Evolutionary conservation across 2,329 filamentous ascomycete species (phyloP).

Genomic region (Penicillium sp.): DNA sequence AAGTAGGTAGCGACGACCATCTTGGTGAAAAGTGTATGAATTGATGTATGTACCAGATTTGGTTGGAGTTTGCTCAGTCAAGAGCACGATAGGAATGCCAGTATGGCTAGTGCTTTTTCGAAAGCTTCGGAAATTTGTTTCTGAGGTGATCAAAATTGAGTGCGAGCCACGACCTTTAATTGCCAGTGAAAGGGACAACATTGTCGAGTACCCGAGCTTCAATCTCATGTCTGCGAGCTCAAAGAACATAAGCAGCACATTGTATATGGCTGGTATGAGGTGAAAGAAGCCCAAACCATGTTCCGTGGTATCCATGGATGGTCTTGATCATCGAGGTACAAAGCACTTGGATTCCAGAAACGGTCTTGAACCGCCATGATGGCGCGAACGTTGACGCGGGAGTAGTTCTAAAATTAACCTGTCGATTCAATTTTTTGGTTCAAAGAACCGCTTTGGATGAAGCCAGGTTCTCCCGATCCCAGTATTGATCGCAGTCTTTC

Average conservation of each 20-base stretch:
- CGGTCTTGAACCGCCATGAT: background rate
- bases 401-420: constrained; percentile 3
- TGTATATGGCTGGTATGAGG: constrained; percentile 1
- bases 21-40: background rate
- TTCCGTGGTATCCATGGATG: background rate
- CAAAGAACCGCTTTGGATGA: background rate
- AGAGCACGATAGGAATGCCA: background rate
- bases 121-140: background rate
- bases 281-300: constrained; percentile 5
- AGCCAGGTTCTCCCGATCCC: background rate
- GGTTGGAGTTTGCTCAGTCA: background rate
- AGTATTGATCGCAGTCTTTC: background rate
- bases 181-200: background rate
- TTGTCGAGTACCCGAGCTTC: background rate
- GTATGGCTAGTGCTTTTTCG: background rate
- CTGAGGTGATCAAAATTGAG: background rate
- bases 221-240: background rate
- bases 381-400: background rate
- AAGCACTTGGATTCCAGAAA: background rate
- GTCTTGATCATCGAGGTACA: background rate
- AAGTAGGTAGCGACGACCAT: background rate
- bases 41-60: background rate
- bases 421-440: background rate
- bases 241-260: constrained; percentile 4
- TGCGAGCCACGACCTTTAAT: constrained; percentile 6